phyloP scores from a whole-genome alignment of 2,329 filamentous ascomycete genomes.

The Capronia epimyces region DNA sequence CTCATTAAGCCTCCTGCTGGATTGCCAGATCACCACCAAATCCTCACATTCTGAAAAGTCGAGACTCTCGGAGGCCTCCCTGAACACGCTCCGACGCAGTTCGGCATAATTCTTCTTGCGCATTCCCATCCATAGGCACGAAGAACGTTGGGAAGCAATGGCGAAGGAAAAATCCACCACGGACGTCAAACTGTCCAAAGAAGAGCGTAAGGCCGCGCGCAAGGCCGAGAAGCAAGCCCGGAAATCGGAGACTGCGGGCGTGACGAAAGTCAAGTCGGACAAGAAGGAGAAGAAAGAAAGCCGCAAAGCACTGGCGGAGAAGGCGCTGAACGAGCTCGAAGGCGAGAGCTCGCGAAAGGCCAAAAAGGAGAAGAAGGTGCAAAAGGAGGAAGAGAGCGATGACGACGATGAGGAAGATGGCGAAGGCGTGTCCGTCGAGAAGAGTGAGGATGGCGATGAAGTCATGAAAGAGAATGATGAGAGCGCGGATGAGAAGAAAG shows the following conservation, averaged over 20 bases:
- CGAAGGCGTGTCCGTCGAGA: conserved; percentile 11
- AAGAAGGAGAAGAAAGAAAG: conserved; percentile 45
- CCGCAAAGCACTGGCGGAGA: conserved; percentile 25
- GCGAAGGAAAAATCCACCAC: conserved; percentile 28
- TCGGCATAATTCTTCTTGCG: too few species aligned
- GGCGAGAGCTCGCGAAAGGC: conserved; percentile 3
- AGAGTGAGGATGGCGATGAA: conserved; percentile 15
- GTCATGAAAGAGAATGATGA: conserved; percentile 10
- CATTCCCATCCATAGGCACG: too few species aligned
- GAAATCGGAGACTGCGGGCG: conserved; percentile 13
- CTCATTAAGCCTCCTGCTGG: background rate
- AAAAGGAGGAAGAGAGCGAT: conserved; percentile 11
- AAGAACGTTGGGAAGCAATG: too few species aligned
- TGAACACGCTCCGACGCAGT: too few species aligned
- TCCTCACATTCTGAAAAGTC: too few species aligned
- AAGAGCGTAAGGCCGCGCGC: conserved; percentile 41
- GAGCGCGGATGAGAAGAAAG: conserved; percentile 7
- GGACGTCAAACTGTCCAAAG: conserved; percentile 25
- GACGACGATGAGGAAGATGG: conserved; percentile 17
- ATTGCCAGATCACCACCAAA: too few species aligned
- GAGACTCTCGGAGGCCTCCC: too few species aligned
- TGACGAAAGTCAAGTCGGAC: conserved; percentile 38
- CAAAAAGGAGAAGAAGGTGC: conserved; percentile 3
- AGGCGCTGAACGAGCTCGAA: conserved; percentile 25
- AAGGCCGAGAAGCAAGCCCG: conserved; percentile 41